Evolutionary conservation across 495 filamentous ascomycete genomes (phyloP), one percentile per base, ranked within the genome.

Genomic region (Elasticomyces elasticus): DNA sequence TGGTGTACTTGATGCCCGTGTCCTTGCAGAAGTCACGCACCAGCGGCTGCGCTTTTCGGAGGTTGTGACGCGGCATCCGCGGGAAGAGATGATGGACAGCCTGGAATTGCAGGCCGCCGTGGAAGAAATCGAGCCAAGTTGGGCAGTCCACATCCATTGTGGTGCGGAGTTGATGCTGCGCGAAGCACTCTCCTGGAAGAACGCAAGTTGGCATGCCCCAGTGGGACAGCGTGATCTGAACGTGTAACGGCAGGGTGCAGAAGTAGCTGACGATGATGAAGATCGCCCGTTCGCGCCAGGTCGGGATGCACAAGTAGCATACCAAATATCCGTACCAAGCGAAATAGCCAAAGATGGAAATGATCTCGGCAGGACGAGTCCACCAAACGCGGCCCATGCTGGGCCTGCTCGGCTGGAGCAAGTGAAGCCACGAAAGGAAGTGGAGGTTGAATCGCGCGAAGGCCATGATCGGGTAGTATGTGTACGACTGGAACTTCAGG

Each of bases 91-190:
- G 92, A 61, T 98, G 92, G 52, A 98, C 86, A 26, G 85, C 92
- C 68, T 98, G 92, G 68, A 95, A 96, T 68, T 98, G 92, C 64
- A 98, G 72, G 30, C 92, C 92, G 15, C 92, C 92, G 62, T 98
- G 92, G 67, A 98, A 79, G 67, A 94, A 96, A 64, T 98, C 92
- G n/a, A 98, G 75, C 92, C 92, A 98, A 24, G 81, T 73, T 1
- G 92, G 87, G 65, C 92, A 98, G 65, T 95, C 91, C 19, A 98
- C 85, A 55, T 98, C 92, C 92, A 96, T 96, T 9, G 92, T 96
- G 9, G 92, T 98, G 54, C 92, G 79, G 45, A 96, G 76, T 90
- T 95, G 95, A 69, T 85, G 89, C 72, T 76, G 72, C 12, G 73
- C 63, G 60, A 77, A 77, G 12, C 70, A 73, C 50, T 77, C 73